Percentiles rank a stretch among this genome's conserved stretches.
Conservation (phyloP, 139 green algal genomes). For the Gonium pectorale region DNA sequence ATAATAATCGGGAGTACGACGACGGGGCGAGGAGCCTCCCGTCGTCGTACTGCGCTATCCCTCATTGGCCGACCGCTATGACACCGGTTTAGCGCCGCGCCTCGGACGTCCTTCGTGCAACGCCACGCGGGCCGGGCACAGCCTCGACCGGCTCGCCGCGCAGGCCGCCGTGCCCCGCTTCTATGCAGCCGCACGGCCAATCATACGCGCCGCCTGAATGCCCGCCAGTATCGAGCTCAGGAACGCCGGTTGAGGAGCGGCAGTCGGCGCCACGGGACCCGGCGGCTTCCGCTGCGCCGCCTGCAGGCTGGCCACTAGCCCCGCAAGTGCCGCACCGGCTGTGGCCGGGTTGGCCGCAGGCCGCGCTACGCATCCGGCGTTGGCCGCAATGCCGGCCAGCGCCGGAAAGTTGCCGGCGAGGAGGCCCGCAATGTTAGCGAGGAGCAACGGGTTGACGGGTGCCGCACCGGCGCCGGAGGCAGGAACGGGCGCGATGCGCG, state of each 20-base stretch:
- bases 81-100: no score
- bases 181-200: no score
- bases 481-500: background rate
- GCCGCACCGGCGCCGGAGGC: background rate
- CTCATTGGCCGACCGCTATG: no score
- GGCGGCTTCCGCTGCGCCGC: slow-evolving; percentile 3
- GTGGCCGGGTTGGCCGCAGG: background rate
- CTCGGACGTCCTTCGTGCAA: no score
- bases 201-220: background rate
- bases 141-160: no score
- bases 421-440: background rate
- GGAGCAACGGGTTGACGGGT: background rate
- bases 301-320: background rate
- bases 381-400: background rate
- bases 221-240: background rate
- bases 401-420: background rate
- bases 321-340: background rate
- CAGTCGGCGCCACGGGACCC: no score
- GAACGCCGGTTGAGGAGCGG: background rate
- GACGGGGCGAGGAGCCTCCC: no score
- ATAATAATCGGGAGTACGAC: no score
- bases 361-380: background rate
- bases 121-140: no score
- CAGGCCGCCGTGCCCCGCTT: no score
- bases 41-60: no score